Evolutionary conservation across 768 basidiomycete species (phyloP).

Genomic region (Rhizopogon sp.): DNA sequence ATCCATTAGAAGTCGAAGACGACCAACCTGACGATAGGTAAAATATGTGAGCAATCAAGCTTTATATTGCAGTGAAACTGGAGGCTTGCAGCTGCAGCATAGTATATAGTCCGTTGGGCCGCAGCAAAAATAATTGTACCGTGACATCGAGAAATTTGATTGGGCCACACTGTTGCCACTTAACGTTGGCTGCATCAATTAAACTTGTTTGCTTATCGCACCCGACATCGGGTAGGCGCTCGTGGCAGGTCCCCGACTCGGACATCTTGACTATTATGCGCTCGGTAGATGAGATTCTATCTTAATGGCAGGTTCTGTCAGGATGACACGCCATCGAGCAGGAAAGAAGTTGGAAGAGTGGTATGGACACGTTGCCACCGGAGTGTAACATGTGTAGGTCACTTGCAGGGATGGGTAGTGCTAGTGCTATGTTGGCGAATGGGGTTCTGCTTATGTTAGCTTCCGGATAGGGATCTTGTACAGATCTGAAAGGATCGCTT

Average conservation of each 20-base stretch:
- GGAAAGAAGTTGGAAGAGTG: neutral
- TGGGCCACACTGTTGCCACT: neutral
- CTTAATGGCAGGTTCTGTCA: constrained; percentile 4
- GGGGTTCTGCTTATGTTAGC: constrained; percentile 13
- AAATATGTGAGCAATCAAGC: no score
- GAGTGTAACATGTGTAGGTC: no score
- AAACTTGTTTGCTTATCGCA: constrained; percentile 1
- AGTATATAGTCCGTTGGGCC: neutral
- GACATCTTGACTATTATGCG: neutral
- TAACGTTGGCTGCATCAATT: neutral
- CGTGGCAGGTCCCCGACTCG: neutral
- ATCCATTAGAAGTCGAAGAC: neutral
- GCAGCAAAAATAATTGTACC: neutral
- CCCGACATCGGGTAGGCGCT: neutral
- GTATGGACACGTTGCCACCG: neutral
- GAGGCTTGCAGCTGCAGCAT: neutral
- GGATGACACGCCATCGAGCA: neutral
- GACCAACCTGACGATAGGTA: no score
- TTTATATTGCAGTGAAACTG: no score
- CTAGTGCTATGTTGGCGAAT: neutral
- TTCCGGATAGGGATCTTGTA: no score
- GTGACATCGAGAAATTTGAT: neutral
- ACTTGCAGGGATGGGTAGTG: neutral
- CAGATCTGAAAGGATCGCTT: neutral
- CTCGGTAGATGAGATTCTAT: neutral